These are phyloP conservation scores for Echinochloa phyllopogon DNA, from an alignment of 176 grass and related monocot species.

Conservation along the genomic window DNA sequence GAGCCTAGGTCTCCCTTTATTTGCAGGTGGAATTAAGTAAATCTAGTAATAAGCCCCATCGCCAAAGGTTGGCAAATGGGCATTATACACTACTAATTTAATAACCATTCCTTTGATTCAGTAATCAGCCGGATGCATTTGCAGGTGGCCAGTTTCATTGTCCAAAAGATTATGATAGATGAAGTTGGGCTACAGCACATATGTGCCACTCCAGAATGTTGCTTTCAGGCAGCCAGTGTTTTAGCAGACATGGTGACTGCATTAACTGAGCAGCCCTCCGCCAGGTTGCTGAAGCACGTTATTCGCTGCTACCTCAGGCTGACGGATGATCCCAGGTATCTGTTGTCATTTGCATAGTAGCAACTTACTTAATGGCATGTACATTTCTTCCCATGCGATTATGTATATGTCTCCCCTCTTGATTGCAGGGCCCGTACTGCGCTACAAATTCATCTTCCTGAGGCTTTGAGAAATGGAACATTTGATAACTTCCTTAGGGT, in stretches of 20 bases:
- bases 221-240: slow-evolving; percentile 61
- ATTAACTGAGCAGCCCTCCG: slow-evolving; percentile 54
- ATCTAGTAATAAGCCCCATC: not conserved
- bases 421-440: slow-evolving; percentile 59
- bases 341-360: not conserved
- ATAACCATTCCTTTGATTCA: slow-evolving; percentile 12
- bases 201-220: slow-evolving; percentile 62
- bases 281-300: slow-evolving; percentile 73
- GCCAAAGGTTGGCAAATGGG: not conserved
- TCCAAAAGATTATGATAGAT: slow-evolving; percentile 73
- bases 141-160: slow-evolving; percentile 82
- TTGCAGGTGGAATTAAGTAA: slow-evolving; percentile 4
- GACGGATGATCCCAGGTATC: slow-evolving; percentile 73
- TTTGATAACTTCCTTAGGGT: slow-evolving; percentile 63
- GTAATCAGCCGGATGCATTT: slow-evolving; percentile 31
- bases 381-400: not conserved
- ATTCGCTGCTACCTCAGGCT: slow-evolving; percentile 81
- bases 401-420: not conserved
- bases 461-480: slow-evolving; percentile 63
- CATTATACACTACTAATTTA: slow-evolving; percentile 2
- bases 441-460: slow-evolving; percentile 53
- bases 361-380: not conserved
- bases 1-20: not conserved
- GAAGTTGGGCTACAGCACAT: slow-evolving; percentile 61
- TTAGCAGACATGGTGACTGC: slow-evolving; percentile 56